Conservation (phyloP, 2,329 filamentous ascomycete genomes). For the Chaetomiaceae sp. region DNA sequence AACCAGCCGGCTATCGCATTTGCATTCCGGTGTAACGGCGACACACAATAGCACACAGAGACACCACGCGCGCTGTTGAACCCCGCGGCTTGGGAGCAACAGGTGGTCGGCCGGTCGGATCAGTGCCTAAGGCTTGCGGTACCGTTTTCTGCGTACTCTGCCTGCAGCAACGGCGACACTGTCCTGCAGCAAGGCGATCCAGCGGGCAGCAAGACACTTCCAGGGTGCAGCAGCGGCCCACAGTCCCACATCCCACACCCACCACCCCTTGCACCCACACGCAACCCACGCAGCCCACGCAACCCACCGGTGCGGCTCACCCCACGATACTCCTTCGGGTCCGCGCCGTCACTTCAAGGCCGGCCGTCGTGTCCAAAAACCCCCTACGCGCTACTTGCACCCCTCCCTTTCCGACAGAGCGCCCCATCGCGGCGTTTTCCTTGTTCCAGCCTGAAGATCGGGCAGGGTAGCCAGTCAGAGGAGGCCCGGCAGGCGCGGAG, state of each 20-base stretch:
- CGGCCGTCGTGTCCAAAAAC: conserved; percentile 18
- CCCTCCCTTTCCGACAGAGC: conserved; percentile 17
- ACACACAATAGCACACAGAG: conserved; percentile 20
- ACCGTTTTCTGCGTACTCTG: background rate
- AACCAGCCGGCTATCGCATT: conserved; percentile 27
- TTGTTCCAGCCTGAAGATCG: conserved; percentile 43
- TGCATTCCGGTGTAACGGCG: conserved; percentile 27
- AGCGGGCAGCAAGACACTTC: conserved; percentile 20
- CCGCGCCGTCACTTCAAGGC: conserved; percentile 15
- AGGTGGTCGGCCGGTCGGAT: conserved; percentile 8
- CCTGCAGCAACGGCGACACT: conserved; percentile 18
- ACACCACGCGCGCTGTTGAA: conserved; percentile 19
- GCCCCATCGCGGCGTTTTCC: conserved; percentile 30
- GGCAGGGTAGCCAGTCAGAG: conserved; percentile 33
- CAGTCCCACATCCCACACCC: conserved; percentile 33
- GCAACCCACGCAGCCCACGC: background rate
- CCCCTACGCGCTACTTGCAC: conserved; percentile 14
- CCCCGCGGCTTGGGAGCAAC: conserved; percentile 18
- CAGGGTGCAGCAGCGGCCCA: conserved; percentile 15
- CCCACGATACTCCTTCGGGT: conserved; percentile 15
- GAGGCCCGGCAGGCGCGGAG: conserved; percentile 24
- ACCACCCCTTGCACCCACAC: conserved; percentile 16
- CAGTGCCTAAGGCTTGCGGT: conserved; percentile 2
- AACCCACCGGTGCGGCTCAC: conserved; percentile 11
- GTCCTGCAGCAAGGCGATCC: conserved; percentile 20